phyloP scores from a whole-genome alignment of 768 basidiomycete species.

The Pleurotus cornucopiae region DNA sequence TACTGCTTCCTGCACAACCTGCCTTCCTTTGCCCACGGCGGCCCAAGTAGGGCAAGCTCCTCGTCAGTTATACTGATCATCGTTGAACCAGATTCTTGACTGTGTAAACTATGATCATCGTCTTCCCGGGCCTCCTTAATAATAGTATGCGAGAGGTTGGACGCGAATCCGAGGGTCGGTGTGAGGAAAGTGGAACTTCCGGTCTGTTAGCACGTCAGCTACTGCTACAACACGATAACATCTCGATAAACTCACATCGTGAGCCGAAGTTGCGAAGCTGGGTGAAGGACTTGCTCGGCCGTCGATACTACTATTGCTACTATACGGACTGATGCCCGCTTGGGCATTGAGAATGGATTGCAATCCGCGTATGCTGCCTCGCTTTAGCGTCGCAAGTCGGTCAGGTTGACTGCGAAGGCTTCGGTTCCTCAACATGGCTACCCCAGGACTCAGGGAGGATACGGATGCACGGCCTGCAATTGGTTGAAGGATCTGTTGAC shows the following conservation, averaged over 20 bases:
- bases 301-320: slow-evolving; percentile 78
- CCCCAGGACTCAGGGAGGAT: slow-evolving; percentile 56
- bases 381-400: slow-evolving; percentile 73
- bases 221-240: neutral
- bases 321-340: slow-evolving; percentile 73
- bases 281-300: slow-evolving; percentile 94
- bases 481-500: slow-evolving; percentile 86
- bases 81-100: slow-evolving; percentile 61
- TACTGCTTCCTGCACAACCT: slow-evolving; percentile 94
- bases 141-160: slow-evolving; percentile 92
- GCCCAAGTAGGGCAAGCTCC: slow-evolving; percentile 89
- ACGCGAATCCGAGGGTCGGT: slow-evolving; percentile 93
- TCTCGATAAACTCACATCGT: slow-evolving; percentile 52
- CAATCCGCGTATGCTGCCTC: slow-evolving; percentile 87
- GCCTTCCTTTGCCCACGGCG: slow-evolving; percentile 99
- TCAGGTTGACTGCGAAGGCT: slow-evolving; percentile 71
- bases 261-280: slow-evolving; percentile 85
- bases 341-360: slow-evolving; percentile 72
- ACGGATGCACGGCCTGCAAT: slow-evolving; percentile 51
- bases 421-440: slow-evolving; percentile 56
- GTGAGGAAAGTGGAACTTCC: slow-evolving; percentile 66
- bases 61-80: slow-evolving; percentile 90
- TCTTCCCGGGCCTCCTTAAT: slow-evolving; percentile 94
- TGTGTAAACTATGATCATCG: slow-evolving; percentile 67
- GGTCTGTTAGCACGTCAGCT: slow-evolving; percentile 30